Evolutionary conservation across 164 flowering plant species (phyloP).

Genomic region (Protea cynaroides): DNA sequence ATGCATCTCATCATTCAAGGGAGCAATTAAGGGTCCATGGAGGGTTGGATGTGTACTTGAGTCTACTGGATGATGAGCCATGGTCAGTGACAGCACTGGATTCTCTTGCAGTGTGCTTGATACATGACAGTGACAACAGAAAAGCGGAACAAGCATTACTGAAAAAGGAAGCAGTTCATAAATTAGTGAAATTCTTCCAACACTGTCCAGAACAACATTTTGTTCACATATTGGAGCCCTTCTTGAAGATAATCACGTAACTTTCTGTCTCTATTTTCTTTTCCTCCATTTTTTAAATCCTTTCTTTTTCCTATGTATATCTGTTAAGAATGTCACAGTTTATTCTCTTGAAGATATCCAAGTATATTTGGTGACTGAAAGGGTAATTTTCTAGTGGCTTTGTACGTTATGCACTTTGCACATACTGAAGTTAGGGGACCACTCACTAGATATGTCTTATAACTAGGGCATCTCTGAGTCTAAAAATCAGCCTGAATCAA

Average conservation of each 20-base stretch:
- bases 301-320: neutral
- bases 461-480: neutral
- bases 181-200: slow-evolving; percentile 89
- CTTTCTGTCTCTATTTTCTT: slow-evolving; percentile 3
- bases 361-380: neutral
- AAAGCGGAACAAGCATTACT: slow-evolving; percentile 91
- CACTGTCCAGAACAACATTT: slow-evolving; percentile 93
- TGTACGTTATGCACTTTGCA: neutral
- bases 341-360: neutral
- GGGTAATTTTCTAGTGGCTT: neutral
- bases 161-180: slow-evolving; percentile 93
- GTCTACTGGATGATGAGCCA: slow-evolving; percentile 82
- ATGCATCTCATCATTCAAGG: slow-evolving; percentile 95
- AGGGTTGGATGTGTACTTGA: slow-evolving; percentile 89
- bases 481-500: neutral
- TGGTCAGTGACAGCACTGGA: slow-evolving; percentile 97
- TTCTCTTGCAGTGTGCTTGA: slow-evolving; percentile 91
- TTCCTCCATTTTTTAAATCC: neutral
- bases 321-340: neutral
- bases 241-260: slow-evolving; percentile 96
- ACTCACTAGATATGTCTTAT: neutral
- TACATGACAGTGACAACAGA: slow-evolving; percentile 88
- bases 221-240: slow-evolving; percentile 93
- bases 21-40: slow-evolving; percentile 96
- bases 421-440: neutral